Conservation (phyloP, 1,284 basidiomycete genomes). For the Puccinia triticina region DNA sequence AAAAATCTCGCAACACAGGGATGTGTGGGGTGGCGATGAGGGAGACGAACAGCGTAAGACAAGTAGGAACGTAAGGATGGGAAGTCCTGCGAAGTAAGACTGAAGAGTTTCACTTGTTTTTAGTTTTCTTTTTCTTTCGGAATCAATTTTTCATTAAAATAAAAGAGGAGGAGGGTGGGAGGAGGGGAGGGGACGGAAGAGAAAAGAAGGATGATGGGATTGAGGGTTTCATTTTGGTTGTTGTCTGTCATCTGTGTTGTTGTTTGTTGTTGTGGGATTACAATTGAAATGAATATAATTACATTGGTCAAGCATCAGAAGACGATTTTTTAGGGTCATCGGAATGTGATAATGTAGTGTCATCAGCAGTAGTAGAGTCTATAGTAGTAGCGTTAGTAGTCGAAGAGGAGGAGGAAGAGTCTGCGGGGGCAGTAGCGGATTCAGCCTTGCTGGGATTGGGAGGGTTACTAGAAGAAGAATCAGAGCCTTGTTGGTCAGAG, state of each 20-base stretch:
- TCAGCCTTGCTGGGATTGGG: neutral
- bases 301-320: conserved; percentile 33
- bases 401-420: neutral
- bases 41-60: neutral
- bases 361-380: neutral
- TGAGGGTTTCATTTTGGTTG: too few relatives aligned
- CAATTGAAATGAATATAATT: conserved; percentile 18
- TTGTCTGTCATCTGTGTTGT: neutral
- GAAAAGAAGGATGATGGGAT: neutral
- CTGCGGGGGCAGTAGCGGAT: neutral
- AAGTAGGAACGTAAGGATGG: neutral
- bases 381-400: neutral
- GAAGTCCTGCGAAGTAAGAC: neutral
- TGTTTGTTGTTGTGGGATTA: neutral
- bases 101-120: neutral
- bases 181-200: neutral
- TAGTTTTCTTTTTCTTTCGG: neutral
- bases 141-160: neutral
- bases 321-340: neutral
- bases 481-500: neutral
- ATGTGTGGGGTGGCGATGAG: neutral
- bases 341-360: conserved; percentile 4
- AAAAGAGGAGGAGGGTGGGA: neutral
- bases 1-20: too few relatives aligned
- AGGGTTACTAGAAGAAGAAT: conserved; percentile 14